Evolutionary conservation across 129 eudicot genomes (phyloP).

Genomic region (Arctium minus): DNA sequence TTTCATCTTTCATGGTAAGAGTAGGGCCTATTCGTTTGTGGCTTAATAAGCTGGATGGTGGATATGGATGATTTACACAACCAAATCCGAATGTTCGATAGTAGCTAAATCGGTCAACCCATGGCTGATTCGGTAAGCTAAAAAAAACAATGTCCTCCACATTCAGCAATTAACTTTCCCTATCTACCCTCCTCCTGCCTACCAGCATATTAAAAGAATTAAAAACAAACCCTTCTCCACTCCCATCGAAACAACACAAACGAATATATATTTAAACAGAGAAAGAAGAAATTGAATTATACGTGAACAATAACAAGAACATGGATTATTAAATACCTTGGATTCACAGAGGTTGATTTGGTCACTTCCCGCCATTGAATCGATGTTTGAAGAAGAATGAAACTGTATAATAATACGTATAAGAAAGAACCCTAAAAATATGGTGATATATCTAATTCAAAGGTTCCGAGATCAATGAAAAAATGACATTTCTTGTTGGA

Average conservation of each 20-base stretch:
- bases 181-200: too few species aligned
- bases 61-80: too few species aligned
- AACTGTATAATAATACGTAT: neutral
- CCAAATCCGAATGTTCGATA: too few species aligned
- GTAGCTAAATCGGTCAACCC: too few species aligned
- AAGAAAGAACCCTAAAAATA: conserved; percentile 1
- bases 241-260: neutral
- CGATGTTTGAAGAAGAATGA: neutral
- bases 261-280: neutral
- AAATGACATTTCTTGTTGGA: conserved; percentile 21
- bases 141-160: too few species aligned
- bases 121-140: too few species aligned
- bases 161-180: too few species aligned
- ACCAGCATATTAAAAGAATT: too few species aligned
- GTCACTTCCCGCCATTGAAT: conserved; percentile 47
- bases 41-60: too few species aligned
- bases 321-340: conserved; percentile 28
- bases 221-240: too few species aligned
- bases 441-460: neutral
- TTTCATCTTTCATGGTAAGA: neutral
- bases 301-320: neutral
- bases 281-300: neutral
- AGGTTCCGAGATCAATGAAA: conserved; percentile 1
- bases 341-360: conserved; percentile 47
- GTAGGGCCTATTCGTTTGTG: too few species aligned